phyloP scores from a whole-genome alignment of 1,284 basidiomycete species.

The Ustanciosporium gigantosporum region DNA sequence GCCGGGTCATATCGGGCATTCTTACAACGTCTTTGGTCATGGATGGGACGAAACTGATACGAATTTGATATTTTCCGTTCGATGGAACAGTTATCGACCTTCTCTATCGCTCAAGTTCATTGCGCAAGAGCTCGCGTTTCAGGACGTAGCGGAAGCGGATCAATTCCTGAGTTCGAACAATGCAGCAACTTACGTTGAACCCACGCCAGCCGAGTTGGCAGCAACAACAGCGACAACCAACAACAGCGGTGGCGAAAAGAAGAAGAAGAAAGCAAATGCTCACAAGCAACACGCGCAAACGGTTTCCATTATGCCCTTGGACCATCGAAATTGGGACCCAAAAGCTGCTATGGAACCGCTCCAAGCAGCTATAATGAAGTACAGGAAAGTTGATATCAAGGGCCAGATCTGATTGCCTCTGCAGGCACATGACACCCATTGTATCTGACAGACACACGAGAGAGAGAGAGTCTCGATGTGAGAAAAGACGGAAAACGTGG shows the following conservation, averaged over 20 bases:
- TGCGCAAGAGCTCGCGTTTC: constrained; percentile 80
- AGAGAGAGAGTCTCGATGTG: no score
- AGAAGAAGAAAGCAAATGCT: constrained; percentile 31
- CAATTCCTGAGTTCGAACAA: constrained; percentile 75
- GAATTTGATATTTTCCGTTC: no score
- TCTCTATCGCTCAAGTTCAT: constrained; percentile 75
- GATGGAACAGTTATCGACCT: constrained; percentile 45
- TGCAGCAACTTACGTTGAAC: constrained; percentile 70
- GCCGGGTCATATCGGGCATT: neutral
- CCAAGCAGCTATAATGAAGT: constrained; percentile 62
- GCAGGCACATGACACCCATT: no score
- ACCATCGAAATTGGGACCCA: constrained; percentile 64
- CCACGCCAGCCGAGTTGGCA: constrained; percentile 41
- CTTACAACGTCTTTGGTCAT: neutral
- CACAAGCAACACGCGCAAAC: no score
- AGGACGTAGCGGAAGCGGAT: constrained; percentile 69
- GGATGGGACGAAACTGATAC: no score
- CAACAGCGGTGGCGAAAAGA: constrained; percentile 1
- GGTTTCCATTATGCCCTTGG: constrained; percentile 27
- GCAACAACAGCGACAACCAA: neutral
- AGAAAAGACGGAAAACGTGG: no score
- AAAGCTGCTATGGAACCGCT: constrained; percentile 63
- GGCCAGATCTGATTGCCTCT: constrained; percentile 47
- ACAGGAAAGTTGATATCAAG: constrained; percentile 64
- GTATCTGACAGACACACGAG: no score